Evolutionary conservation across 257 asterid species (phyloP), one percentile per base, ranked within the genome.

Genomic region (Perilla frutescens): DNA sequence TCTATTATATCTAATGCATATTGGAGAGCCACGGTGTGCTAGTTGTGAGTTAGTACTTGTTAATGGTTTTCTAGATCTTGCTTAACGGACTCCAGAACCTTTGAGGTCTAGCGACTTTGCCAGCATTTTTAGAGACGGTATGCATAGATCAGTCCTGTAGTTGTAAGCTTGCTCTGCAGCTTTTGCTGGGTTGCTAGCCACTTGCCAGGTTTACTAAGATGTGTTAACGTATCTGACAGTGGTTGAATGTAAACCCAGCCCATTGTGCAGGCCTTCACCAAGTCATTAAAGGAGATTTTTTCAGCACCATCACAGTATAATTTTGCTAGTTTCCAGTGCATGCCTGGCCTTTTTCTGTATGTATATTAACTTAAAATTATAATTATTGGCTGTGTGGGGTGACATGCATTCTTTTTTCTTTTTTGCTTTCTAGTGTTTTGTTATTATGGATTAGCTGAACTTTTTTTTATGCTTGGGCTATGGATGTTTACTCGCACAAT

Each of bases 381-480:
- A 40, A 41, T 48, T 64, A 70, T 57, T 54, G 15, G 15, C 31
- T 65, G 32, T 64, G 74, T 49, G 56, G 29, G 54, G 31, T 56
- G 7, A 31, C 36, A 47, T 66, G 55, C 60, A 45, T 20, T 45
- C 26, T 12, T 47, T 39, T 68, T 66, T n/a, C 58, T 4, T 57
- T 50, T 3, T 62, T 40, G 34, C 43, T 44, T 7, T 34, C 13
- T 41, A 8, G n/a, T 44, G 48, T 2, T 26, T 31, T 62, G 40
- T 37, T 14, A 51, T 54, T 45, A 32, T 69, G 50, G 68, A 53
- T 56, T 48, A 51, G 65, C 15, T 62, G 47, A 13, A 47, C 29
- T 71, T 2, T 64, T 64, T 57, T 26, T 26, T 71, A 5, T 10
- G 43, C 53, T 44, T 61, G 41, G 57, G 15, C 55, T 14, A 20